These are phyloP conservation scores for Fomitopsis palustris DNA, from an alignment of 1,284 basidiomycete species.

Conservation along the genomic window DNA sequence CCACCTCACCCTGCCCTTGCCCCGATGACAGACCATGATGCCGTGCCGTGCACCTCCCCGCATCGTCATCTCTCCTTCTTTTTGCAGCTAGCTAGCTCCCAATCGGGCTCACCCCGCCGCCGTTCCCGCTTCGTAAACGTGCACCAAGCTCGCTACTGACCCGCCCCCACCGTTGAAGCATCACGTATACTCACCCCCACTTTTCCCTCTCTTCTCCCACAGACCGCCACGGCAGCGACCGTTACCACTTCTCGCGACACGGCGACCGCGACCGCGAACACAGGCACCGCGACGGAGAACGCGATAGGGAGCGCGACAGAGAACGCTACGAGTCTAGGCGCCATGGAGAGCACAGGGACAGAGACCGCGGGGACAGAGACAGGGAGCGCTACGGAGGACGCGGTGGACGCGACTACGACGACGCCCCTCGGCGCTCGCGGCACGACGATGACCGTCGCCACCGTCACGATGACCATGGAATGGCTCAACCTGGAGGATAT, in stretches of 20 bases:
- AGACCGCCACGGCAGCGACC: slow-evolving; percentile 41
- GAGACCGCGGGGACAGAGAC: slow-evolving; percentile 31
- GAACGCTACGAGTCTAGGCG: slow-evolving; percentile 23
- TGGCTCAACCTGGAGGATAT: slow-evolving; percentile 26
- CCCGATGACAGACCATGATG: slow-evolving; percentile 34
- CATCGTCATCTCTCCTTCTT: slow-evolving; percentile 30
- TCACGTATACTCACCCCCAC: slow-evolving; percentile 25
- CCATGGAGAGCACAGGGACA: slow-evolving; percentile 35
- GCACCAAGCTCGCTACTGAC: slow-evolving; percentile 28
- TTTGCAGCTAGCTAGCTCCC: slow-evolving; percentile 54
- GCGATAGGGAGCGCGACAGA: slow-evolving; percentile 37
- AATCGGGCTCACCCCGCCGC: slow-evolving; percentile 16
- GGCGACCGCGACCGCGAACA: slow-evolving; percentile 40
- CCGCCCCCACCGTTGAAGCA: slow-evolving; percentile 16
- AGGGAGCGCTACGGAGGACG: slow-evolving; percentile 29
- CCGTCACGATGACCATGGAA: slow-evolving; percentile 41
- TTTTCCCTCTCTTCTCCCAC: slow-evolving; percentile 15
- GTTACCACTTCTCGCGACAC: slow-evolving; percentile 50
- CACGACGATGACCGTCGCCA: slow-evolving; percentile 36
- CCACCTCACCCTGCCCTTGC: slow-evolving; percentile 21
- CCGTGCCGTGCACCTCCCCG: slow-evolving; percentile 69
- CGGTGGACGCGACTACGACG: slow-evolving; percentile 33
- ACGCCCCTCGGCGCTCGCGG: slow-evolving; percentile 36
- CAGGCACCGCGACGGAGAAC: slow-evolving; percentile 44
- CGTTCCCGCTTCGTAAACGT: slow-evolving; percentile 11